phyloP scores from a whole-genome alignment of 23 red algal species.

The Agarophyton chilense region DNA sequence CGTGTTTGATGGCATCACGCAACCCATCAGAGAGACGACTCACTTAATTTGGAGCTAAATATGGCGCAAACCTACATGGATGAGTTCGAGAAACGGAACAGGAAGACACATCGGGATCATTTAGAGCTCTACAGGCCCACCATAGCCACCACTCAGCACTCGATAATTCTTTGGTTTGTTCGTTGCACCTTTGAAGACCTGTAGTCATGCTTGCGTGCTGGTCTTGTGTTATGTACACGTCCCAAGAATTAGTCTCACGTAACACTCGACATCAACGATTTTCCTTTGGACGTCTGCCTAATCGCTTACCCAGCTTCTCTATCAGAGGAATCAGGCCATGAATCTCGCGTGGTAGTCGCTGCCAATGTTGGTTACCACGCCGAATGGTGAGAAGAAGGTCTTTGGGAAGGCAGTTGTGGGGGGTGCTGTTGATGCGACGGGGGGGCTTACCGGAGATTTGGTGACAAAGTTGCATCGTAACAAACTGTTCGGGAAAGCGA shows the following conservation, averaged over 20 bases:
- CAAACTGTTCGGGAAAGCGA: no score
- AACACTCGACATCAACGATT: no score
- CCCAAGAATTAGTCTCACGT: constrained; percentile 40
- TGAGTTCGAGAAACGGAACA: constrained; percentile 18
- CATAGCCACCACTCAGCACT: constrained; percentile 12
- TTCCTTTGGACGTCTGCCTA: not conserved
- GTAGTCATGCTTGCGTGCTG: not conserved
- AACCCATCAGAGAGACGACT: not conserved
- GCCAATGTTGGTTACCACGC: no score
- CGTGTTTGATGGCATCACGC: constrained; percentile 11
- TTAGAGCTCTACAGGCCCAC: constrained; percentile 27
- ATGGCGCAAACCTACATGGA: no score
- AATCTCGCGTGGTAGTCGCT: constrained; percentile 48
- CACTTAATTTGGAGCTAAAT: not conserved
- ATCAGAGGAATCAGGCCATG: constrained; percentile 35
- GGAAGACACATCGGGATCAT: not conserved
- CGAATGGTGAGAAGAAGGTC: no score
- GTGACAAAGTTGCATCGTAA: no score
- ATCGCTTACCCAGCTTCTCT: constrained; percentile 45
- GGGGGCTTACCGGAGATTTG: no score
- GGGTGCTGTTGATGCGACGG: no score
- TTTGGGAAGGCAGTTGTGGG: no score
- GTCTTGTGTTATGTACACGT: constrained; percentile 5
- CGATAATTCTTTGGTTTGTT: not conserved
- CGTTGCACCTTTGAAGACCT: no score